These are phyloP conservation scores for Herpetospermum pedunculosum DNA, from an alignment of 306 rosid genomes.

Conservation along the genomic window DNA sequence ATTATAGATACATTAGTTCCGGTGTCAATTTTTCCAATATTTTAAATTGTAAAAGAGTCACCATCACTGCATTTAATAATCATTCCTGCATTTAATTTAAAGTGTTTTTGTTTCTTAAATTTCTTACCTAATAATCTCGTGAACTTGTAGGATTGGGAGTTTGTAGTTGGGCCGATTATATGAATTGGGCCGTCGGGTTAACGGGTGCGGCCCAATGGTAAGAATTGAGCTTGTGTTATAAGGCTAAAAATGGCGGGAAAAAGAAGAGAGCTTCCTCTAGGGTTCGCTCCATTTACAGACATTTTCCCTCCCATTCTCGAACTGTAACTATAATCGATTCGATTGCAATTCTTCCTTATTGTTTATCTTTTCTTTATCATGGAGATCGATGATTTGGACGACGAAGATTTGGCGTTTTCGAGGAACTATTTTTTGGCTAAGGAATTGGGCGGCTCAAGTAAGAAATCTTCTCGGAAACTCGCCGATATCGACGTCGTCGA, in stretches of 20 bases:
- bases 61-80: no score
- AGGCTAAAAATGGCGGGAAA: conserved; percentile 12
- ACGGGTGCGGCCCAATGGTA: neutral
- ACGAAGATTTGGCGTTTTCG: conserved; percentile 59
- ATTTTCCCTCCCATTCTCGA: neutral
- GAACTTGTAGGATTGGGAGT: neutral
- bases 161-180: neutral
- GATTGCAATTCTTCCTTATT: neutral
- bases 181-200: neutral
- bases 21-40: no score
- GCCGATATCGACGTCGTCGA: conserved; percentile 62
- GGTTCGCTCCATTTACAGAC: neutral
- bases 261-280: neutral
- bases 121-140: neutral
- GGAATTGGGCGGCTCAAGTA: conserved; percentile 50
- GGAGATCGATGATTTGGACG: conserved; percentile 35
- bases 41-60: no score
- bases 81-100: no score
- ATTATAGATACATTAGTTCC: no score
- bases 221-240: no score
- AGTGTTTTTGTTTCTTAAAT: no score
- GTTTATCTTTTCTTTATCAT: conserved; percentile 13
- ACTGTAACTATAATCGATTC: neutral
- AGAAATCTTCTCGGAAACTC: conserved; percentile 57
- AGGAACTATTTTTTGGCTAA: conserved; percentile 84